A percentile compares a stretch with the other conserved stretches of the same genome.
These are phyloP conservation scores for Fomitopsis pulvina DNA, from an alignment of 768 basidiomycete species.

Conservation along the genomic window DNA sequence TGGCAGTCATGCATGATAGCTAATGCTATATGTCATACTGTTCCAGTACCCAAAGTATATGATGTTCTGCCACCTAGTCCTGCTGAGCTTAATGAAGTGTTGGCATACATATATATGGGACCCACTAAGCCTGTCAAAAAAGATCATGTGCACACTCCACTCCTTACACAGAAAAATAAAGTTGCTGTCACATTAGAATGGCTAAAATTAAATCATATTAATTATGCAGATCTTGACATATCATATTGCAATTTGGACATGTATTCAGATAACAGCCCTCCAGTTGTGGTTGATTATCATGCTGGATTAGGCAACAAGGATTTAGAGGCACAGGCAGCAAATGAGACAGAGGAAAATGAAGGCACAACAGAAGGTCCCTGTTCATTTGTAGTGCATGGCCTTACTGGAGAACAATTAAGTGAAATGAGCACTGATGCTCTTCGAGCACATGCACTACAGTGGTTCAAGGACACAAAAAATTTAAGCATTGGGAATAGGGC, in stretches of 20 bases:
- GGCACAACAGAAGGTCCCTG: slow-evolving; percentile 26
- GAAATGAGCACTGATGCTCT: slow-evolving; percentile 10
- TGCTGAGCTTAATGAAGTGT: slow-evolving; percentile 26
- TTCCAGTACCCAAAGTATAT: slow-evolving; percentile 27
- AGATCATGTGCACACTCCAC: slow-evolving; percentile 17
- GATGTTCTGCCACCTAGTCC: slow-evolving; percentile 23
- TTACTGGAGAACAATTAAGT: slow-evolving; percentile 24
- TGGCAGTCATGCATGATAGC: slow-evolving; percentile 26
- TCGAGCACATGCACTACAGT: slow-evolving; percentile 15
- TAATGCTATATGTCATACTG: slow-evolving; percentile 27
- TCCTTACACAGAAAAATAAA: slow-evolving; percentile 8
- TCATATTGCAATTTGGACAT: slow-evolving; percentile 11
- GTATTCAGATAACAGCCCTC: slow-evolving; percentile 17
- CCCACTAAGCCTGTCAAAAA: slow-evolving; percentile 18
- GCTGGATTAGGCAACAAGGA: too few relatives aligned
- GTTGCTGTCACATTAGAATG: slow-evolving; percentile 9
- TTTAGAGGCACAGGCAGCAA: slow-evolving; percentile 8
- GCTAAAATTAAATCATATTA: slow-evolving; percentile 13
- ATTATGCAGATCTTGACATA: slow-evolving; percentile 12
- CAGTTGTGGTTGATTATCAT: slow-evolving; percentile 10
- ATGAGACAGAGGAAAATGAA: slow-evolving; percentile 24
- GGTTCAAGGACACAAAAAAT: slow-evolving; percentile 22
- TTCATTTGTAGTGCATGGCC: slow-evolving; percentile 31
- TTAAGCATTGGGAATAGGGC: slow-evolving; percentile 22
- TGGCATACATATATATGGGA: slow-evolving; percentile 28